A percentile compares a stretch with the other conserved stretches of the same genome.
phyloP scores from a whole-genome alignment of 2,329 filamentous ascomycete genomes.

The Fusarium pseudonygamai region DNA sequence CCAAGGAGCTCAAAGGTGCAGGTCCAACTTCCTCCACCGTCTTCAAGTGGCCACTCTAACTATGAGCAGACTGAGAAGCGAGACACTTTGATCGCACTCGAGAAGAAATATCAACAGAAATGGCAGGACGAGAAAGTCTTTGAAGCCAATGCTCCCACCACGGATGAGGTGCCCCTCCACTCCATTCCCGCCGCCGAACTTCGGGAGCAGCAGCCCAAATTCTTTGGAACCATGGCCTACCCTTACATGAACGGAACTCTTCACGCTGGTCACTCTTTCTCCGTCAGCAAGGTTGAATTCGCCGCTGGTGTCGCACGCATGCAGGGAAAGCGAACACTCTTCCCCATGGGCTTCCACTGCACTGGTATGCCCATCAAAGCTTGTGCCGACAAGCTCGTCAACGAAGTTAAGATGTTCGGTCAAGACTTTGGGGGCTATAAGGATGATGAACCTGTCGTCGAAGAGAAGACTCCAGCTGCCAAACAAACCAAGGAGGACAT shows the following conservation, averaged over 20 bases:
- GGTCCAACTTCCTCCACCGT: constrained; percentile 37
- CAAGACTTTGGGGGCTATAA: constrained; percentile 83
- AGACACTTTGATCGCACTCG: constrained; percentile 80
- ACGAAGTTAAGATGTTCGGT: constrained; percentile 90
- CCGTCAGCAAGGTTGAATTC: constrained; percentile 93
- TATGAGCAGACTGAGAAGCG: constrained; percentile 79
- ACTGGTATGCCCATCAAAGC: constrained; percentile 99
- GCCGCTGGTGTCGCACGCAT: constrained; percentile 86
- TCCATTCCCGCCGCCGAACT: constrained; percentile 79
- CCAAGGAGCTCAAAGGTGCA: constrained; percentile 69
- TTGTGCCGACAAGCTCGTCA: constrained; percentile 91
- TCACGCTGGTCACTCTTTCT: constrained; percentile 93
- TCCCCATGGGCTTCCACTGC: constrained; percentile 90
- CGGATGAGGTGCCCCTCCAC: constrained; percentile 78
- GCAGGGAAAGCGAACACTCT: constrained; percentile 87
- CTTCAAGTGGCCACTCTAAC: constrained; percentile 16
- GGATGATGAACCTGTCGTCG: constrained; percentile 65
- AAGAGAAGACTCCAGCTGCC: constrained; percentile 62
- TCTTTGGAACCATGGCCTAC: constrained; percentile 72
- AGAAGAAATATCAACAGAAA: constrained; percentile 91
- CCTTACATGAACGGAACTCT: constrained; percentile 87
- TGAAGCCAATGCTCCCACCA: constrained; percentile 84
- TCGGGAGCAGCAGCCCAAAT: constrained; percentile 86
- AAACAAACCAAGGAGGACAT: constrained; percentile 81
- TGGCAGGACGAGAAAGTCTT: constrained; percentile 68